A percentile compares a stretch with the other conserved stretches of the same genome.
Conservation (phyloP, 2,329 filamentous ascomycete species). For the Leptodontidium sp. region DNA sequence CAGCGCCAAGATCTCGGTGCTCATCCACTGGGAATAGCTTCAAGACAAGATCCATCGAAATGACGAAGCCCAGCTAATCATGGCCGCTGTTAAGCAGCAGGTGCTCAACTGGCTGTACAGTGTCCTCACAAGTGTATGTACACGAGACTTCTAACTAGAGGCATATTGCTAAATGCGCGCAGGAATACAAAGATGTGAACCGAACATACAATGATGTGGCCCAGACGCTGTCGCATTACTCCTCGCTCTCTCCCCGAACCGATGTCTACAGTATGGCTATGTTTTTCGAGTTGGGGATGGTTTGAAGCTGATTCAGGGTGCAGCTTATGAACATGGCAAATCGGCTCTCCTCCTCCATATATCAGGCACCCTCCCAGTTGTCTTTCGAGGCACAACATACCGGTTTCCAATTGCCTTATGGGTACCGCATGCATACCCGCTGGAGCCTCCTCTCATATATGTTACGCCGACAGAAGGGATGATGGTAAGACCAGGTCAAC, state of each 20-base stretch:
- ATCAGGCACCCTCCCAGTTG: slow-evolving; percentile 87
- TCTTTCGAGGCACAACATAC: slow-evolving; percentile 88
- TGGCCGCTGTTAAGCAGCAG: slow-evolving; percentile 80
- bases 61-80: slow-evolving; percentile 36
- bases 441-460: slow-evolving; percentile 85
- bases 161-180: slow-evolving; percentile 34
- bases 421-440: slow-evolving; percentile 90
- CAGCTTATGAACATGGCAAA: slow-evolving; percentile 87
- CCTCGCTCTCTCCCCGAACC: slow-evolving; percentile 83
- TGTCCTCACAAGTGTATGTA: slow-evolving; percentile 77
- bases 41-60: slow-evolving; percentile 32
- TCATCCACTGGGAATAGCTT: slow-evolving; percentile 36
- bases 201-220: slow-evolving; percentile 93
- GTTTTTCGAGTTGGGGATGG: slow-evolving; percentile 6
- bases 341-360: slow-evolving; percentile 88
- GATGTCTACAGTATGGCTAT: slow-evolving; percentile 85
- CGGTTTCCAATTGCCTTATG: slow-evolving; percentile 92
- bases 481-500: slow-evolving; percentile 89
- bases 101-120: slow-evolving; percentile 96
- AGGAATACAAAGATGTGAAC: slow-evolving; percentile 95
- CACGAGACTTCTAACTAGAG: not conserved
- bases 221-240: slow-evolving; percentile 79
- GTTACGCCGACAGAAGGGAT: slow-evolving; percentile 89
- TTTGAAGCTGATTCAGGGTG: slow-evolving; percentile 41
- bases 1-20: slow-evolving; percentile 23